Base-by-base conservation (phyloP, 257 asterid genomes). In the Thymus mandschuricus region DNA sequence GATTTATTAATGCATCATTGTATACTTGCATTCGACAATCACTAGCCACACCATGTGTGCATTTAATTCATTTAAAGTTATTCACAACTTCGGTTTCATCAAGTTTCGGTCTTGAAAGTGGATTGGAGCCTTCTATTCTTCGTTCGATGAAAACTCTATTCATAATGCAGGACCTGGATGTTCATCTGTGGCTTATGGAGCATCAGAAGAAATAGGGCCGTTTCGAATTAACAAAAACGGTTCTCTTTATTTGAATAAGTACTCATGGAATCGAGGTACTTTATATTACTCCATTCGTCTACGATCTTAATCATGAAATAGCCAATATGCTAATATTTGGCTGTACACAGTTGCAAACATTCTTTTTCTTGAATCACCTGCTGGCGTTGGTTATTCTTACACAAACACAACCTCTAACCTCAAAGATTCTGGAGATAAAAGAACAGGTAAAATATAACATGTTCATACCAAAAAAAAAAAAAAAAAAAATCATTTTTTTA, bases 351-450 rank as follows among this genome's bases (percentile, higher is more conserved):
- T 77, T 82, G 97, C 96, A 75, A 92, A 92, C 76, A 70, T 92
- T 65, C 81, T 92, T 6, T 93, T 93, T 52, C 81, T 93, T 41
- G 98, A 93, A 78, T 90, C 98, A 3, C 98, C 97, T 1, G 96
- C 96, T 54, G 98, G 98, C 27, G 98, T 91, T 35, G 98, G 98
- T 35, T 93, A 64, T 84, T 94, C 98, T 2, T 91, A 91, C 44
- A 83, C 98, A 38, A 94, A 94, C 64, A 87, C 94, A 43, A 87
- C 86, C 74, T 87, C 96, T 43, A 81, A 93, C 74, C 94, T 91
- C 68, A 71, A 60, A 33, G 82, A 90, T 64, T 83, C 87, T 2
- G 96, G 97, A 12, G 98, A 93, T 75, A 84, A 83, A 71, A 86
- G 89, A 64, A 91, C 98, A 71, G 96, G 98, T 92, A 80, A 45